Conservation (phyloP, 345 rosid genomes). For the Mercurialis annua region DNA sequence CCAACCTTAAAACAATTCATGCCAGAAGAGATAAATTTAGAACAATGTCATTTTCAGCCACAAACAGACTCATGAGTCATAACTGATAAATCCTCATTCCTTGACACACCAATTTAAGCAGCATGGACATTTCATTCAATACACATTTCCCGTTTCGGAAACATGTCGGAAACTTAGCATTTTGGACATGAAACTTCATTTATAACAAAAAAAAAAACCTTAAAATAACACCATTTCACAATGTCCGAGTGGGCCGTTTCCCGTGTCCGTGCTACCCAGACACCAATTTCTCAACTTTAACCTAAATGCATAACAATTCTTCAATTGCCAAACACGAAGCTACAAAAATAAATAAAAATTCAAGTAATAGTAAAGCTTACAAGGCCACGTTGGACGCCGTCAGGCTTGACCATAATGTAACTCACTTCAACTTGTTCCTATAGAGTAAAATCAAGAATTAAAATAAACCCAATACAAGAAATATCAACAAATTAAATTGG, state of each 20-base stretch:
- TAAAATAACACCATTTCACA: too few species aligned
- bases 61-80: not conserved
- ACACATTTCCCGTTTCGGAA: too few species aligned
- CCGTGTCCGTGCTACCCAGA: too few species aligned
- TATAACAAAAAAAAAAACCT: not conserved
- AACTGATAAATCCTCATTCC: not conserved
- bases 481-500: conserved; percentile 3
- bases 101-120: not conserved
- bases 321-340: not conserved
- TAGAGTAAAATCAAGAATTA: conserved; percentile 12
- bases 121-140: not conserved
- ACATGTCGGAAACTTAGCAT: too few species aligned
- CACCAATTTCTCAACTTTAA: not conserved
- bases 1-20: conserved; percentile 60
- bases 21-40: conserved; percentile 2
- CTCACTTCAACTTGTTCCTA: conserved; percentile 82
- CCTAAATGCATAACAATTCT: not conserved
- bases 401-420: conserved; percentile 93
- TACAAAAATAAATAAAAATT: not conserved
- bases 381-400: conserved; percentile 90
- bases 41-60: conserved; percentile 7
- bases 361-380: conserved; percentile 38
- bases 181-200: too few species aligned
- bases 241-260: too few species aligned
- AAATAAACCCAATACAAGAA: not conserved